Percentiles rank a stretch among this genome's conserved stretches.
Evolutionary conservation across 2,329 filamentous ascomycete genomes (phyloP).

Genomic region (Neofusicoccum sp.): DNA sequence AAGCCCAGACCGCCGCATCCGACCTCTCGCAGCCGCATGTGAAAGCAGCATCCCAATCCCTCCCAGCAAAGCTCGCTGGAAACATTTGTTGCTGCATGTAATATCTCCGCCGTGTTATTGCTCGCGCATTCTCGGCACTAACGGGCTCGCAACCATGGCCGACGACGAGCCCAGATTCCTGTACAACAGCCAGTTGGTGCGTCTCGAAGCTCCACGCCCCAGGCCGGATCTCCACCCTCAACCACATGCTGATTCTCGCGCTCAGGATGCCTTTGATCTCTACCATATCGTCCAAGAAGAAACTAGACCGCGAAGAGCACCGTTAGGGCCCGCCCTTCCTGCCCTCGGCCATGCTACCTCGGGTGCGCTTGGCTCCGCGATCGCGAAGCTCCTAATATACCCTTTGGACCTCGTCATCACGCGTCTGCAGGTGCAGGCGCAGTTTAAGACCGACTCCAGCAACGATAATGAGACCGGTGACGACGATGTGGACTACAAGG

Average conservation of each 20-base stretch:
- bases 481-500: slow-evolving; percentile 56
- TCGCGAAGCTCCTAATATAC: slow-evolving; percentile 76
- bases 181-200: slow-evolving; percentile 31
- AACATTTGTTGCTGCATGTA: not conserved
- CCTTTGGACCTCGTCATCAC: slow-evolving; percentile 81
- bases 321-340: slow-evolving; percentile 56
- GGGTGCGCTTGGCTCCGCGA: slow-evolving; percentile 72
- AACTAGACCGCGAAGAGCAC: slow-evolving; percentile 19
- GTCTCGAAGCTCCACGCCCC: not conserved
- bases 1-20: not conserved
- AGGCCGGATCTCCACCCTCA: not conserved
- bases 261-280: slow-evolving; percentile 42
- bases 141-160: slow-evolving; percentile 1
- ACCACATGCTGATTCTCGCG: not conserved
- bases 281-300: slow-evolving; percentile 43
- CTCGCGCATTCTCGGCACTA: not conserved
- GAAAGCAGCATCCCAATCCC: not conserved
- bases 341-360: slow-evolving; percentile 80
- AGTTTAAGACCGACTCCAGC: slow-evolving; percentile 43
- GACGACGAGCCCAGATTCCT: slow-evolving; percentile 26
- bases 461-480: slow-evolving; percentile 26
- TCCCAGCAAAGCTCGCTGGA: not conserved
- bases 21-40: not conserved
- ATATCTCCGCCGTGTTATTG: not conserved
- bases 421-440: slow-evolving; percentile 74